Percentiles rank a stretch among this genome's conserved stretches.
Evolutionary conservation across 2,329 filamentous ascomycete genomes (phyloP).

Genomic region (Botrytis paeoniae): DNA sequence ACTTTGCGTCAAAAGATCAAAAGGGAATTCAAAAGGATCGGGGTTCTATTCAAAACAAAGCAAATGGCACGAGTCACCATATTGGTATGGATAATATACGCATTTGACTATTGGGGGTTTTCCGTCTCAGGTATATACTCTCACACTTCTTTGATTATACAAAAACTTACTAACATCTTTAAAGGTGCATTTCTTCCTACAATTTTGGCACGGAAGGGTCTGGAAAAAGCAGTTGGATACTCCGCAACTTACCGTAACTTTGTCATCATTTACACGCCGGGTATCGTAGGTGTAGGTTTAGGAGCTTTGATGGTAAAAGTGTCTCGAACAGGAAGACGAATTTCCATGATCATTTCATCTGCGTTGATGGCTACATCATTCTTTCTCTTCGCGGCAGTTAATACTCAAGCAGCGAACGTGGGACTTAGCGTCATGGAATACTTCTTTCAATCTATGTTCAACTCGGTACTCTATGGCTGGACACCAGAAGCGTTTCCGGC

Average conservation of each 20-base stretch:
- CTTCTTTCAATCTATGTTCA: slow-evolving; percentile 36
- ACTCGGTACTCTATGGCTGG: slow-evolving; percentile 30
- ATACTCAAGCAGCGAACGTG: slow-evolving; percentile 33
- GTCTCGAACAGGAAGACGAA: slow-evolving; percentile 31
- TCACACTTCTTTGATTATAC: slow-evolving; percentile 25
- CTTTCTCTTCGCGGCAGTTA: slow-evolving; percentile 32
- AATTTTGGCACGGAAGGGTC: slow-evolving; percentile 37
- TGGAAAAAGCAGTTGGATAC: slow-evolving; percentile 27
- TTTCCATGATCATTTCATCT: slow-evolving; percentile 34
- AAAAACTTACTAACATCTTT: slow-evolving; percentile 17
- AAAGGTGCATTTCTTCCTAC: slow-evolving; percentile 43
- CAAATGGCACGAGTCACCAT: slow-evolving; percentile 46
- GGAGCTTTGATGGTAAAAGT: slow-evolving; percentile 26
- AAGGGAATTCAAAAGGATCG: slow-evolving; percentile 43
- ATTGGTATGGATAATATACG: slow-evolving; percentile 50
- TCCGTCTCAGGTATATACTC: slow-evolving; percentile 40
- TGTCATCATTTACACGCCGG: slow-evolving; percentile 40
- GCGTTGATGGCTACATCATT: slow-evolving; percentile 33
- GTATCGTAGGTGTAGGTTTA: slow-evolving; percentile 35
- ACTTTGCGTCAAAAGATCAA: neutral
- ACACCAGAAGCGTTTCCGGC: slow-evolving; percentile 40
- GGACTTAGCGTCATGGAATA: slow-evolving; percentile 37
- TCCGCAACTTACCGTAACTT: slow-evolving; percentile 39
- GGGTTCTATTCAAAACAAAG: slow-evolving; percentile 44
- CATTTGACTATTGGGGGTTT: slow-evolving; percentile 50